Evolutionary conservation across 2,329 filamentous ascomycete species (phyloP).

Genomic region (Thielaviopsis populi): DNA sequence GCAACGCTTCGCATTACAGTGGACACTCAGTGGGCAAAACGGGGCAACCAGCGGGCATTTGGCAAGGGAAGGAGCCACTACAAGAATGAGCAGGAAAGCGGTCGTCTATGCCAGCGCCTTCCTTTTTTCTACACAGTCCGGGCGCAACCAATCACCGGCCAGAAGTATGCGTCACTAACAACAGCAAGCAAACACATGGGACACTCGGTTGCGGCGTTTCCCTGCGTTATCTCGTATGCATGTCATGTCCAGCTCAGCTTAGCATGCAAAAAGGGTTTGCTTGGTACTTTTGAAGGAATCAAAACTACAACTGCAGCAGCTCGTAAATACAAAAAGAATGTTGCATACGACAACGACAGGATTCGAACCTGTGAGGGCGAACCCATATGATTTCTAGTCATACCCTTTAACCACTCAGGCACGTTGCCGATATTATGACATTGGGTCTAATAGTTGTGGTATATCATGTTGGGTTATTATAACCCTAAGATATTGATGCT

Average conservation of each 20-base stretch:
- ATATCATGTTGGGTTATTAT: neutral
- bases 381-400: constrained; percentile 17
- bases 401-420: constrained; percentile 17
- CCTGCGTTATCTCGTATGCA: too few species aligned
- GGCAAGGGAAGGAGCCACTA: neutral
- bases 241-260: too few species aligned
- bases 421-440: constrained; percentile 7
- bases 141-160: too few species aligned
- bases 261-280: too few species aligned
- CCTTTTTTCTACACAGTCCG: neutral
- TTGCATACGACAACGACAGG: constrained; percentile 7
- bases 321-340: neutral
- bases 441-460: neutral
- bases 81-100: neutral
- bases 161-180: too few species aligned
- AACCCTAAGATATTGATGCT: neutral
- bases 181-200: too few species aligned
- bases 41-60: neutral
- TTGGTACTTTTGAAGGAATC: neutral
- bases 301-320: neutral
- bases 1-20: neutral
- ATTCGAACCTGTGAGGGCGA: constrained; percentile 16
- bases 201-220: too few species aligned
- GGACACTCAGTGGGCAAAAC: neutral
- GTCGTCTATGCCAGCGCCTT: neutral